phyloP scores from a whole-genome alignment of 2,329 filamentous ascomycete species.

The Hymenoscyphus scutula region DNA sequence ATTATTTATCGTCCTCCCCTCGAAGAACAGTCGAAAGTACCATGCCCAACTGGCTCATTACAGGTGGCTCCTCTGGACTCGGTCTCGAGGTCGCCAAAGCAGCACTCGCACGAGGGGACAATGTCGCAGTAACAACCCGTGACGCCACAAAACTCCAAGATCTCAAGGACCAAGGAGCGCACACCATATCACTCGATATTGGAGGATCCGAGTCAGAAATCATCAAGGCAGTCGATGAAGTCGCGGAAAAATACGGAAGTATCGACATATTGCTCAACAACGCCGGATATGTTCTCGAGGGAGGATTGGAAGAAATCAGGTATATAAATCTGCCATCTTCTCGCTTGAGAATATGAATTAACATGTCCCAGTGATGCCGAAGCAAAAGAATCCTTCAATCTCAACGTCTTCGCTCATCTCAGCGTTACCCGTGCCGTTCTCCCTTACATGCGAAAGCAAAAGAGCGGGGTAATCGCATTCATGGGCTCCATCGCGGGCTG shows the following conservation, averaged over 20 bases:
- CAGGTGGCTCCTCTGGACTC: constrained; percentile 47
- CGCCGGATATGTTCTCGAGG: constrained; percentile 43
- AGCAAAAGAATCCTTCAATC: constrained; percentile 45
- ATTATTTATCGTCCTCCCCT: background rate
- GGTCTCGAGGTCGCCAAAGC: constrained; percentile 45
- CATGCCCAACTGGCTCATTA: constrained; percentile 45
- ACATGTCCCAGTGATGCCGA: constrained; percentile 38
- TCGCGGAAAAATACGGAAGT: constrained; percentile 40
- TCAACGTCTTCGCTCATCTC: constrained; percentile 53
- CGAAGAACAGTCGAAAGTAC: background rate
- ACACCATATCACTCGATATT: constrained; percentile 42
- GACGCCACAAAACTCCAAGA: constrained; percentile 37
- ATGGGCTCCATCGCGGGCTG: constrained; percentile 47
- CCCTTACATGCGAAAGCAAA: constrained; percentile 44
- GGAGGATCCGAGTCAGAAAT: constrained; percentile 38
- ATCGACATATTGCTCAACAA: constrained; percentile 48
- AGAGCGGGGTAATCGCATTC: constrained; percentile 45
- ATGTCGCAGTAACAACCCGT: constrained; percentile 48
- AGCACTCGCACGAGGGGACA: constrained; percentile 43
- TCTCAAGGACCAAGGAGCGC: constrained; percentile 38
- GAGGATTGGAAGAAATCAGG: constrained; percentile 46
- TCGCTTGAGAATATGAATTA: constrained; percentile 24
- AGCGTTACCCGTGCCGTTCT: constrained; percentile 48
- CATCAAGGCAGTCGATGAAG: constrained; percentile 38
- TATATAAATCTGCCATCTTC: constrained; percentile 33